Percentiles rank a stretch among this genome's conserved stretches.
Evolutionary conservation across 139 green algal species (phyloP).

Genomic region (Micromonas pusilla): DNA sequence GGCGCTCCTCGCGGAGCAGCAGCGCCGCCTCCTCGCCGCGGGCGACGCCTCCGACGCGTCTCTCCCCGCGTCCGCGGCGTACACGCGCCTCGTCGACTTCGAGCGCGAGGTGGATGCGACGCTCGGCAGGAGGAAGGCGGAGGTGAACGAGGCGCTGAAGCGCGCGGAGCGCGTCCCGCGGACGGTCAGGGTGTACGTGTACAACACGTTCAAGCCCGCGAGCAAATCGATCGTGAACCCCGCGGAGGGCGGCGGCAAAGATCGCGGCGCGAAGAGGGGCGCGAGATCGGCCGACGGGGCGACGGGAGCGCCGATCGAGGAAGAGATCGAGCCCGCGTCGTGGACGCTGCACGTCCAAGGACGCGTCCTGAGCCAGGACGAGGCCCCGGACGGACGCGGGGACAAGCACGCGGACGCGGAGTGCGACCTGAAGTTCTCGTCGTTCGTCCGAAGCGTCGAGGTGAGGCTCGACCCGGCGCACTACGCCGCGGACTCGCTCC

Average conservation of each 20-base stretch:
- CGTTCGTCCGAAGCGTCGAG: conserved; percentile 42
- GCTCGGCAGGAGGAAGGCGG: conserved; percentile 51
- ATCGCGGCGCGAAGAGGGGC: not conserved
- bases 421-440: conserved; percentile 32
- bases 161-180: conserved; percentile 30
- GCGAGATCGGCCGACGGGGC: not conserved
- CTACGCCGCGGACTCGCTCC: conserved; percentile 13
- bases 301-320: not conserved
- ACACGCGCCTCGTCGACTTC: conserved; percentile 53
- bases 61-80: conserved; percentile 60
- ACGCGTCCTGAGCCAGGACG: conserved; percentile 17
- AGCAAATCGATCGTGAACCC: no score
- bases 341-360: conserved; percentile 40
- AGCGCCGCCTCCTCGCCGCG: not conserved
- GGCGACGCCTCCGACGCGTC: not conserved
- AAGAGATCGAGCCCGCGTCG: not conserved
- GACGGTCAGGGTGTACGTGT: conserved; percentile 58
- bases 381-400: not conserved
- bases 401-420: not conserved
- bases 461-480: conserved; percentile 41
- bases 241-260: no score
- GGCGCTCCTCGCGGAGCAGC: not conserved
- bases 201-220: conserved; percentile 30
- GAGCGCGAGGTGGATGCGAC: conserved; percentile 54
- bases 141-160: conserved; percentile 51